Evolutionary conservation across 768 basidiomycete species (phyloP), one percentile per base, ranked within the genome.

Genomic region (Trametes cubensis): DNA sequence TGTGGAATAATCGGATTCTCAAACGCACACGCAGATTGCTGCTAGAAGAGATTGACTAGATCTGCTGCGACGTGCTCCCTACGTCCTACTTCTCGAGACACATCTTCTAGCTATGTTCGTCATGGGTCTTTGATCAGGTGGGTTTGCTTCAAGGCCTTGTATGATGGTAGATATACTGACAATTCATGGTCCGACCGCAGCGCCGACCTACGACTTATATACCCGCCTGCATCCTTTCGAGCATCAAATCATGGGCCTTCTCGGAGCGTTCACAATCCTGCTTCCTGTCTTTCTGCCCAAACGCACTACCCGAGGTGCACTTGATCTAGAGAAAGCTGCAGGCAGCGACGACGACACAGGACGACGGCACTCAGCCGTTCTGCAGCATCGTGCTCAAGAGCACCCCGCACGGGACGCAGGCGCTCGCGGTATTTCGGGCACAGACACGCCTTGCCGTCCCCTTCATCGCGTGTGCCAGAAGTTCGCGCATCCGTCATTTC

Each of bases 391-490:
- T 30, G 55, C 28, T 26, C 42, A 56, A 26, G 21, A 46, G 26
- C 55, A 45, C 42, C 11, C 25, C 17, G 45, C 28, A 13, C 42
- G 46, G 11, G 44, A 46, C 28, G 44, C 25, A 49, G 28, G 48
- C 25, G 25, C 48, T 17, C 21, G 23, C 48, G 48, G 48, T 17
- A 49, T 59, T 8, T 34, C 57, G 30, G 45, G 28, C 21, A 44
- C 54, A 0, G 45, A 52, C 42, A 56, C 41, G 4, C 55, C 49
- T 6, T 41, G 46, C 41, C 51, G 48, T 14, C 17, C 20, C 10
- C 30, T 62, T n/a, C 61, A 42, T n/a, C 61, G 49, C 30, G 26
- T 54, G 6, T 39, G 52, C 41, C 50, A 55, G 14, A 38, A 57
- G 23, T 42, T 51, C 21, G 39, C 46, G 17, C 49, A 45, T 21